Evolutionary conservation across 768 basidiomycete genomes (phyloP).

Genomic region (Rhodotorula diobovata): DNA sequence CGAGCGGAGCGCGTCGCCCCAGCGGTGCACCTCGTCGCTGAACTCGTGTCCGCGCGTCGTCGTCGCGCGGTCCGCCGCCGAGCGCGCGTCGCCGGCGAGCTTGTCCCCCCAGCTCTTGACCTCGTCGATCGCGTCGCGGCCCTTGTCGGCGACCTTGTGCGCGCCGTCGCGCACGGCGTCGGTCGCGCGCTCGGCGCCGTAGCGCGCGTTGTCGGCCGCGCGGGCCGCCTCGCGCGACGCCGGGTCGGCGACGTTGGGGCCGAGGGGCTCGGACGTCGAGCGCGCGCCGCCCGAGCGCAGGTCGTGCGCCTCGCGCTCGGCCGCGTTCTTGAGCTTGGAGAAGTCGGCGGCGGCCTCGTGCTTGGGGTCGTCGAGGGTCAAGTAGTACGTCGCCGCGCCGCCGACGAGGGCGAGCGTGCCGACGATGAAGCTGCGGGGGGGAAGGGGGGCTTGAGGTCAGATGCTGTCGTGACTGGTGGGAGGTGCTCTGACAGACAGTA

Average conservation of each 20-base stretch:
- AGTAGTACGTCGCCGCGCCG: constrained; percentile 6
- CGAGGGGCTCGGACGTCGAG: neutral
- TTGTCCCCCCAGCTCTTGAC: neutral
- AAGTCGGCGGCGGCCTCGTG: neutral
- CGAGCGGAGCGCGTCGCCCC: constrained; percentile 4
- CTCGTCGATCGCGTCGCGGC: constrained; percentile 1
- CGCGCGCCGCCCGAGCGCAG: neutral
- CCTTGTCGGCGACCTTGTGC: neutral
- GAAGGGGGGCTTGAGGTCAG: too few relatives aligned
- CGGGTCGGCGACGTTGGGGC: neutral
- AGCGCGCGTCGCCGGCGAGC: neutral
- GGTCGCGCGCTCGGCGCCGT: constrained; percentile 20
- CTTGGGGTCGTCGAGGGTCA: constrained; percentile 1
- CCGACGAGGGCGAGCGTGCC: neutral
- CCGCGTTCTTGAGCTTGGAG: neutral
- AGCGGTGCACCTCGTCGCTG: constrained; percentile 6
- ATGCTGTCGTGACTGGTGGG: too few relatives aligned
- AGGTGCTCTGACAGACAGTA: too few relatives aligned
- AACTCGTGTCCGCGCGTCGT: neutral
- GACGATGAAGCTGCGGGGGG: neutral
- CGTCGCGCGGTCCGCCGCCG: neutral
- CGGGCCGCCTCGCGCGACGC: neutral
- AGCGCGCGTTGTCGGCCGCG: neutral
- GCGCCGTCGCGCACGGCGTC: constrained; percentile 2
- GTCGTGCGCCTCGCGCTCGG: neutral